A percentile compares a stretch with the other conserved stretches of the same genome.
Conservation (phyloP, 1,284 basidiomycete genomes). For the Leccinum fuscescens region DNA sequence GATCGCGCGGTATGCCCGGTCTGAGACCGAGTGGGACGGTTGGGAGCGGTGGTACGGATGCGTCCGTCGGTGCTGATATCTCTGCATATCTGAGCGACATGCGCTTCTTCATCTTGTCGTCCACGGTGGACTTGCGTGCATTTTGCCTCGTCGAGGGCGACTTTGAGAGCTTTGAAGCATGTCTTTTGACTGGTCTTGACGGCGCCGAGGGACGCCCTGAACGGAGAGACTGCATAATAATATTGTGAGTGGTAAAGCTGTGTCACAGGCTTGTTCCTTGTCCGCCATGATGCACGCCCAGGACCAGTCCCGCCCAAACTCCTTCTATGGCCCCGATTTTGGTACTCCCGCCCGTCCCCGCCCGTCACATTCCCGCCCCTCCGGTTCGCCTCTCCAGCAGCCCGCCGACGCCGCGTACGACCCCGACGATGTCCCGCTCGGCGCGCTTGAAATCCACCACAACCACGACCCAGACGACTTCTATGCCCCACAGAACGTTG, state of each 20-base stretch:
- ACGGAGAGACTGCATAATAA: constrained; percentile 62
- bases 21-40: constrained; percentile 49
- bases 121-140: constrained; percentile 70
- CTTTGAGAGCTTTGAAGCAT: constrained; percentile 43
- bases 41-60: constrained; percentile 54
- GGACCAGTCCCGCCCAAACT: constrained; percentile 36
- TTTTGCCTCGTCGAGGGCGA: constrained; percentile 31
- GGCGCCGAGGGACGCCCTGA: constrained; percentile 52
- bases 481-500: constrained; percentile 32
- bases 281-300: constrained; percentile 33
- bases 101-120: constrained; percentile 92
- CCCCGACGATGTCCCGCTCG: constrained; percentile 35
- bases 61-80: constrained; percentile 63
- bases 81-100: constrained; percentile 90
- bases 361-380: constrained; percentile 21
- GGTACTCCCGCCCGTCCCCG: constrained; percentile 7
- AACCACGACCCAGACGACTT: constrained; percentile 39
- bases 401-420: constrained; percentile 34
- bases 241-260: constrained; percentile 10
- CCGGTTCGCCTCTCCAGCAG: constrained; percentile 28
- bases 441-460: constrained; percentile 26
- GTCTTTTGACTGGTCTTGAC: constrained; percentile 37
- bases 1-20: constrained; percentile 34
- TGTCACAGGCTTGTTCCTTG: constrained; percentile 18
- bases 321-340: constrained; percentile 36